Base-by-base conservation (phyloP, 148 eudicot genomes). In the Rhododendron griersonianum region DNA sequence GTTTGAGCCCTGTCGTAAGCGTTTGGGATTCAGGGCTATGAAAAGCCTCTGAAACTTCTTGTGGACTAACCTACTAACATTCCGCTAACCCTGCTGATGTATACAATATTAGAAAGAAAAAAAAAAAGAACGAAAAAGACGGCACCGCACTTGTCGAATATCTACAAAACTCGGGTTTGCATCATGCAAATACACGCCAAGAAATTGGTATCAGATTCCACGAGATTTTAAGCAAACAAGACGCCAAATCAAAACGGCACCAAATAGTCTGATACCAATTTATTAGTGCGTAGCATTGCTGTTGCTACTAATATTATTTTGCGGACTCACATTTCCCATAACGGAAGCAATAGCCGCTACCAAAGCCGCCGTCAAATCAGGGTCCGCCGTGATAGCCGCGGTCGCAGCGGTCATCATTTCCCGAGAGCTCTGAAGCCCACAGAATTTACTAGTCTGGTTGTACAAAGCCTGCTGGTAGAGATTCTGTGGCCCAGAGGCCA, bases 331-430 rank as follows among this genome's bases (percentile, higher is more conserved):
- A 37, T 15, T 74, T 15, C 91, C 92, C 19, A 93, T 88, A 2
- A 93, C 33, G 0, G 95, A 92, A 28, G 89, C 75, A 14, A 93
- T 88, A 73, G 95, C 94, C 0, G 91, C 91, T 0, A 92, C 94
- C 5, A 93, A 61, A 33, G 92, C 94, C 0, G 92, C 89, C 3
- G 93, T 90, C 84, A 93, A 92, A 84, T 81, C 90, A 0, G 95
- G 95, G 78, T 93, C 91, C 0, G 92, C 85, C 0, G 93, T 87
- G 23, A 93, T 78, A 30, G 94, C 47, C 30, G 87, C 63, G 9
- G 28, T 8, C 63, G 77, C 21, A 14, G 39, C 86, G 16, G 25
- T 69, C 16, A 85, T 86, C 37, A 15, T 30, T 3, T 89, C 90
- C 0, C 44, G 74, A 0, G 95, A 89, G 83, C 91, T 81, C 23